Percentiles rank a stretch among this genome's conserved stretches.
phyloP scores from a whole-genome alignment of 805 yeast species.

The Candida patagonica region DNA sequence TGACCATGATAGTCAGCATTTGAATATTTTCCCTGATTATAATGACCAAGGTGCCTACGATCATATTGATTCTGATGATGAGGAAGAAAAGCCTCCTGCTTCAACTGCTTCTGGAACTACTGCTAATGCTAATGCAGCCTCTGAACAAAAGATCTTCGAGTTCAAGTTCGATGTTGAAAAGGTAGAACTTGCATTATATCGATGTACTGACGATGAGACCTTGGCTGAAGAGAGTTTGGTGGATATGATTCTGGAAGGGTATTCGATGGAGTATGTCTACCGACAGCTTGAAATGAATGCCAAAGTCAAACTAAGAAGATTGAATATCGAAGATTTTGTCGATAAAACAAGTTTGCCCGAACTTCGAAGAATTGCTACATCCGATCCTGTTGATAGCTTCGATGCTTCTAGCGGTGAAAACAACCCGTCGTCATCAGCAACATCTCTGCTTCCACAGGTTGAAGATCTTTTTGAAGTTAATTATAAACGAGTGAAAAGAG shows the following conservation, averaged over 20 bases:
- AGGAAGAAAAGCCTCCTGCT: background rate
- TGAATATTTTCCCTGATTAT: no score
- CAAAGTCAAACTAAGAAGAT: conserved; percentile 51
- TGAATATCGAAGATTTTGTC: conserved; percentile 67
- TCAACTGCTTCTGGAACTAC: conserved; percentile 1
- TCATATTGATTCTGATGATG: conserved; percentile 1
- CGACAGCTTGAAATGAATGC: conserved; percentile 56
- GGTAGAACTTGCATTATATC: conserved; percentile 51
- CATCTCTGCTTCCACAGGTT: no score
- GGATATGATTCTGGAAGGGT: conserved; percentile 59
- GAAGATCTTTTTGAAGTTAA: conserved; percentile 50
- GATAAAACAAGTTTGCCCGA: conserved; percentile 54
- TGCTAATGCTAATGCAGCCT: background rate
- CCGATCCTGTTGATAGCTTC: conserved; percentile 26
- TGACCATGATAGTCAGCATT: background rate
- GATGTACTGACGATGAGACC: conserved; percentile 56
- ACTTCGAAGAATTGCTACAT: conserved; percentile 57
- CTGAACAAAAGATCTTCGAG: conserved; percentile 57
- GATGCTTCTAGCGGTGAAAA: conserved; percentile 15
- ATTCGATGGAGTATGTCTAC: conserved; percentile 51
- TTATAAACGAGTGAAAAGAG: conserved; percentile 50
- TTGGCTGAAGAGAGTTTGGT: conserved; percentile 59
- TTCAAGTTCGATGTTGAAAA: conserved; percentile 59
- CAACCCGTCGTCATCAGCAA: conserved; percentile 11
- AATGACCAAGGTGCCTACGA: no score